Conservation (phyloP, 176 grass and related monocot genomes). For the Carex cristatella region DNA sequence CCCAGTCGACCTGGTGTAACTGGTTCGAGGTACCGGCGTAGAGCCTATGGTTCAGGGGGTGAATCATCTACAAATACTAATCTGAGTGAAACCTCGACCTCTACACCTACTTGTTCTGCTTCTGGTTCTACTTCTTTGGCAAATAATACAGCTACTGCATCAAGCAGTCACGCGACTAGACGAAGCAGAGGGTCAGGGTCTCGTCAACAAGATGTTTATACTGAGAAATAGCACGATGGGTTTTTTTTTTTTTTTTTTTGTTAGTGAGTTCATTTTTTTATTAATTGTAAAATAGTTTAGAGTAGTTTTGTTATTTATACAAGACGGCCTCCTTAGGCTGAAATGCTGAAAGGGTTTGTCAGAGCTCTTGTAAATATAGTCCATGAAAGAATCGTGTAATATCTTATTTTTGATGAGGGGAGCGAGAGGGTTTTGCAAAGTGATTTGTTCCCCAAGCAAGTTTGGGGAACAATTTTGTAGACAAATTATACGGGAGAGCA, state of each 20-base stretch:
- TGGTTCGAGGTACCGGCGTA: conserved; percentile 48
- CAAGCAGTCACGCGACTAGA: conserved; percentile 30
- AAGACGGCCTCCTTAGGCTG: background rate
- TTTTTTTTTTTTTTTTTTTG: background rate
- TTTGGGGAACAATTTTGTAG: background rate
- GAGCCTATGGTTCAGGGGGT: conserved; percentile 30
- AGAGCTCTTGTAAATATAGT: conserved; percentile 5
- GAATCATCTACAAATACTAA: conserved; percentile 54
- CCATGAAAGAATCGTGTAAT: background rate
- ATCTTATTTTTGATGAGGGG: background rate
- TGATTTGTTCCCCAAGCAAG: background rate
- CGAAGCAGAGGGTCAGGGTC: conserved; percentile 29
- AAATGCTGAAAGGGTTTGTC: background rate
- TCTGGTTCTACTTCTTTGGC: conserved; percentile 30
- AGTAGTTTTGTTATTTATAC: conserved; percentile 15
- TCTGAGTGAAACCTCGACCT: conserved; percentile 30
- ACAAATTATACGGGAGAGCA: background rate
- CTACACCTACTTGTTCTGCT: conserved; percentile 23
- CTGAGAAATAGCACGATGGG: background rate
- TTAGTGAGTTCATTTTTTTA: conserved; percentile 12
- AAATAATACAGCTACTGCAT: conserved; percentile 33
- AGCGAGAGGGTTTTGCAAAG: background rate
- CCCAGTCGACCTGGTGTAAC: conserved; percentile 57
- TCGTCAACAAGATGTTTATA: conserved; percentile 23
- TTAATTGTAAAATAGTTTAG: conserved; percentile 14